Evolutionary conservation across 306 rosid species (phyloP).

Genomic region (Sechiopsis laciniata): DNA sequence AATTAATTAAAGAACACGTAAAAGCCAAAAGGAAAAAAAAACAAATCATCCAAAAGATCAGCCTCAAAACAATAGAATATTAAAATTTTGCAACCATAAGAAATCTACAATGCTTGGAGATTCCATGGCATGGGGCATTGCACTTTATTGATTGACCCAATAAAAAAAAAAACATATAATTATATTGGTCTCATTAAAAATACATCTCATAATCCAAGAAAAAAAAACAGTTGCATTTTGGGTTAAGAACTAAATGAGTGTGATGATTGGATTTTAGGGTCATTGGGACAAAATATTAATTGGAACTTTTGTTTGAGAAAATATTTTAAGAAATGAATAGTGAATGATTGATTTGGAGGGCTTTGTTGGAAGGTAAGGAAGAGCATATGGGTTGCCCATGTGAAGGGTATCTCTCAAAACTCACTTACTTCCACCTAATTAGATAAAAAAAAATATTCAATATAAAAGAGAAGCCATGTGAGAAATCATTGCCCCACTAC

Average conservation of each 20-base stretch:
- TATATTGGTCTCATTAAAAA: neutral
- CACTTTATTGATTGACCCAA: neutral
- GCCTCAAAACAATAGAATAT: neutral
- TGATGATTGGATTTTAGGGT: constrained; percentile 7
- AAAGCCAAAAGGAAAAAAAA: neutral
- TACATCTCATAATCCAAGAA: neutral
- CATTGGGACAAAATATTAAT: neutral
- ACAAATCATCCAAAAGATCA: neutral
- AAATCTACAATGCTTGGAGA: neutral
- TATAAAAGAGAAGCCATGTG: constrained; percentile 59
- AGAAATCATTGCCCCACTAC: constrained; percentile 43
- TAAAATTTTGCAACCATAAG: neutral
- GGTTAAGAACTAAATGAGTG: neutral
- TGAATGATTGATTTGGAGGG: constrained; percentile 12
- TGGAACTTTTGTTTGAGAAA: neutral
- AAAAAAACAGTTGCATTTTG: neutral
- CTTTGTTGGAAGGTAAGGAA: constrained; percentile 31
- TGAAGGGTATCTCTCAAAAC: constrained; percentile 22
- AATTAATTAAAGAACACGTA: neutral
- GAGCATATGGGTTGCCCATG: constrained; percentile 74
- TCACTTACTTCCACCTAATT: too few species aligned
- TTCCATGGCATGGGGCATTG: neutral
- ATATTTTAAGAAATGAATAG: neutral
- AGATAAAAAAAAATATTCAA: constrained; percentile 23
- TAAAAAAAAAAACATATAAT: neutral